These are phyloP conservation scores for Nannochloropsis granulata DNA, from an alignment of 108 stramenopile genomes.

Conservation along the genomic window DNA sequence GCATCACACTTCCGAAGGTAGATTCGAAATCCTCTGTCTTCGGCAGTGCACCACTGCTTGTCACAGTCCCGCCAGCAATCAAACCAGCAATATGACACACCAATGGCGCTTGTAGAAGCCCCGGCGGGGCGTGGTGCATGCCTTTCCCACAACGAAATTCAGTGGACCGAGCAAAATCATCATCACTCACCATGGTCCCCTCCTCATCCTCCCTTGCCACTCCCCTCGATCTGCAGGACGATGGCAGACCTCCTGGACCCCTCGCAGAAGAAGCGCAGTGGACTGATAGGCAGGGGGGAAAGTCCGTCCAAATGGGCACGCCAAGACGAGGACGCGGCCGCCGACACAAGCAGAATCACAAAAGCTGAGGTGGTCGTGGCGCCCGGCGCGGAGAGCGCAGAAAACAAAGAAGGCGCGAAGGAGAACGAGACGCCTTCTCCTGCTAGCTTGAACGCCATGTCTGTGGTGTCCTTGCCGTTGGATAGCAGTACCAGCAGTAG, in stretches of 20 bases:
- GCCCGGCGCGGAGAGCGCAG: background rate
- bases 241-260: background rate
- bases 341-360: background rate
- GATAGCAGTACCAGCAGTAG: background rate
- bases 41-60: no score
- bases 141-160: no score
- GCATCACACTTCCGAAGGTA: no score
- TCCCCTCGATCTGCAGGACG: background rate
- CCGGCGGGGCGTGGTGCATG: no score
- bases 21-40: no score
- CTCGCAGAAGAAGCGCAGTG: background rate
- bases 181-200: no score
- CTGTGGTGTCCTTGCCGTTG: background rate
- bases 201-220: no score
- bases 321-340: background rate
- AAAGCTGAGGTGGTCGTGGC: background rate
- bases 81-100: no score
- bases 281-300: background rate
- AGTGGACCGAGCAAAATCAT: no score
- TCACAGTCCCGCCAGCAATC: no score
- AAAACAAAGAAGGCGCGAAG: background rate
- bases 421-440: background rate
- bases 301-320: background rate
- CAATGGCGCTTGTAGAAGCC: no score
- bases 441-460: no score